These are phyloP conservation scores for Skeletonema grethae DNA, from an alignment of 108 stramenopile genomes.

Conservation along the genomic window DNA sequence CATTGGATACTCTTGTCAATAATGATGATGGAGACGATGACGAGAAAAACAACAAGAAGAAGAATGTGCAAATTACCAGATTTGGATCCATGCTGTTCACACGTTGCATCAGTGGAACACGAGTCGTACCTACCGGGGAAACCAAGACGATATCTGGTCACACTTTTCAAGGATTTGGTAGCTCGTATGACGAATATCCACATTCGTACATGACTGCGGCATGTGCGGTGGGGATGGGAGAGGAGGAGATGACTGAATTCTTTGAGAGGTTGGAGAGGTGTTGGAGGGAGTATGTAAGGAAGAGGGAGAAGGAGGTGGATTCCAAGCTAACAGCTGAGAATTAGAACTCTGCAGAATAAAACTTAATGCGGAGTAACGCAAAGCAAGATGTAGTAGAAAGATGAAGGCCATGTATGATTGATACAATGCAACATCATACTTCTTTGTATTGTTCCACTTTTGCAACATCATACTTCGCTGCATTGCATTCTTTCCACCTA, in stretches of 20 bases:
- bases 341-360: too few species aligned
- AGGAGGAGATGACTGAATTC: conserved; percentile 87
- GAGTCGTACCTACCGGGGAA: conserved; percentile 69
- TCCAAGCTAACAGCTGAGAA: too few species aligned
- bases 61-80: conserved; percentile 64
- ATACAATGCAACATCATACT: too few species aligned
- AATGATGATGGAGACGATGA: conserved; percentile 13
- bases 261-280: conserved; percentile 79
- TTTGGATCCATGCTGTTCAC: conserved; percentile 98
- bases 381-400: too few species aligned
- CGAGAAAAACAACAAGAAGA: conserved; percentile 15
- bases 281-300: conserved; percentile 65
- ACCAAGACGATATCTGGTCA: conserved; percentile 69
- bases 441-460: too few species aligned
- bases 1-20: conserved; percentile 71
- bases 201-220: conserved; percentile 94
- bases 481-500: too few species aligned
- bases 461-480: too few species aligned
- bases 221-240: conserved; percentile 86
- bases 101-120: conserved; percentile 94
- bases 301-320: conserved; percentile 55
- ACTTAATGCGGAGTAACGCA: too few species aligned
- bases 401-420: too few species aligned
- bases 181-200: conserved; percentile 66
- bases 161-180: conserved; percentile 83